A percentile compares a stretch with the other conserved stretches of the same genome.
Evolutionary conservation across 345 rosid genomes (phyloP).

Genomic region (Pugionium dolabratum): DNA sequence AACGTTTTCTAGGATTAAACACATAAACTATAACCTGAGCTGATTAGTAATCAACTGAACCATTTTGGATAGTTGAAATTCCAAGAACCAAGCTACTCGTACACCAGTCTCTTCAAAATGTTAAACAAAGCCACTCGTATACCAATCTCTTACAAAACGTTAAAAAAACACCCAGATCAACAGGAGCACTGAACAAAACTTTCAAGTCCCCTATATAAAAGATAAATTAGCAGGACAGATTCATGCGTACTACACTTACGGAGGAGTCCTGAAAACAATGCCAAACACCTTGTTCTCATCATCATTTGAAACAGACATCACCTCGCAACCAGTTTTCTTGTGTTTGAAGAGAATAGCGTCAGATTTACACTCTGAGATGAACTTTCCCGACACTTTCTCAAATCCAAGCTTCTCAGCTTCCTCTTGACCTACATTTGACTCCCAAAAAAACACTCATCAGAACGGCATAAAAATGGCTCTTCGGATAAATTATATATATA

Average conservation of each 20-base stretch:
- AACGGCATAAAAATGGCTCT: neutral
- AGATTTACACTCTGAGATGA: constrained; percentile 85
- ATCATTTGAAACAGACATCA: constrained; percentile 85
- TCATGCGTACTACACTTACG: constrained; percentile 49
- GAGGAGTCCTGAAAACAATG: constrained; percentile 87
- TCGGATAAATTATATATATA: too few species aligned
- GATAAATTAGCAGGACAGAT: neutral
- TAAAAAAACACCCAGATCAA: neutral
- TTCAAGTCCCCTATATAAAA: neutral
- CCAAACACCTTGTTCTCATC: constrained; percentile 88
- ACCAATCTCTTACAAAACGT: neutral
- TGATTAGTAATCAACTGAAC: constrained; percentile 1
- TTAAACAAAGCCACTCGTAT: neutral
- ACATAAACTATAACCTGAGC: neutral
- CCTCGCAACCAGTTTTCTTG: constrained; percentile 83
- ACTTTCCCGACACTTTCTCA: constrained; percentile 72
- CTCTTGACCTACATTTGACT: constrained; percentile 48
- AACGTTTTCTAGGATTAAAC: neutral
- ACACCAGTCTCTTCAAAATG: neutral
- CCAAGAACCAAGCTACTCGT: neutral
- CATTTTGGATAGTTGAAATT: neutral
- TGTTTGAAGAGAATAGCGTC: constrained; percentile 75
- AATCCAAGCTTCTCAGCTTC: constrained; percentile 76
- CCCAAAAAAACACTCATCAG: constrained; percentile 21
- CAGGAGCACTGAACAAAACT: neutral